These are phyloP conservation scores for Miamiensis avidus DNA, from an alignment of 169 alveolate species.

Conservation along the genomic window DNA sequence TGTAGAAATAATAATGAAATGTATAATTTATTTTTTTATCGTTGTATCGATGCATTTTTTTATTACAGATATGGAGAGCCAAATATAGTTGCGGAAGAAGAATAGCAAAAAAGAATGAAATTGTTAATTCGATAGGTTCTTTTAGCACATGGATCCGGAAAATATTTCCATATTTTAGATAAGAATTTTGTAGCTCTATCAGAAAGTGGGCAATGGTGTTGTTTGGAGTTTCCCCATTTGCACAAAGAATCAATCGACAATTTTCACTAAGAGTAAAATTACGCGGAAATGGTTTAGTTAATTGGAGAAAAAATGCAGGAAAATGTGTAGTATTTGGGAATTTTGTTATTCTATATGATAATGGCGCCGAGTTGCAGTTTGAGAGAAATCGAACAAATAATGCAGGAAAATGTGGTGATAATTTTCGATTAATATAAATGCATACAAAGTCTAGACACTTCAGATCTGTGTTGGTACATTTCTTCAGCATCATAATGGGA, in stretches of 20 bases:
- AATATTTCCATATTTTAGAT: background rate
- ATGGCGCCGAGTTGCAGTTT: background rate
- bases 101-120: too few relatives aligned
- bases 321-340: background rate
- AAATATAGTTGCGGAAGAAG: too few relatives aligned
- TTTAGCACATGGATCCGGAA: background rate
- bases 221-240: background rate
- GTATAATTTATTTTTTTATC: too few relatives aligned
- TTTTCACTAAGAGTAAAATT: background rate
- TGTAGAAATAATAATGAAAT: background rate
- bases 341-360: background rate
- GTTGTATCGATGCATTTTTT: too few relatives aligned
- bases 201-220: background rate
- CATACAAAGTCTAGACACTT: background rate
- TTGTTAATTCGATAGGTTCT: too few relatives aligned
- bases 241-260: background rate
- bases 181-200: background rate
- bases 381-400: background rate
- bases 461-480: background rate
- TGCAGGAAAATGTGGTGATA: background rate
- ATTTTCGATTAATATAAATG: background rate
- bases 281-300: background rate
- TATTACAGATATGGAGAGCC: too few relatives aligned
- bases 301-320: background rate
- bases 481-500: background rate